phyloP scores from a whole-genome alignment of 1,284 basidiomycete genomes.

The Rhodofomes roseus region DNA sequence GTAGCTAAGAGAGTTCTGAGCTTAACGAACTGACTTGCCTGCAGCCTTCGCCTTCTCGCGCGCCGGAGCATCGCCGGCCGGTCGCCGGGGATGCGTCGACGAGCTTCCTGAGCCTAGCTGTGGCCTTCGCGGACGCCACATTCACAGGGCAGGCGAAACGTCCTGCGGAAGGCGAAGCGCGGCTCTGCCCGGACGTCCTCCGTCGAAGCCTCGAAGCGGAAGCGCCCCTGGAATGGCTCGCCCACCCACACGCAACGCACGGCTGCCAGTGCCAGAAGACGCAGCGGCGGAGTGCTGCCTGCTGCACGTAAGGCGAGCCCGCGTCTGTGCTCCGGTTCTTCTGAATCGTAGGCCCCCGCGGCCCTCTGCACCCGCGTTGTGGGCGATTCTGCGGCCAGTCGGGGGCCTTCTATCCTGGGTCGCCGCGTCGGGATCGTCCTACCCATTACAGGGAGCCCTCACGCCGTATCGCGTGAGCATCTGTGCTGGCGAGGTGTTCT shows the following conservation, averaged over 20 bases:
- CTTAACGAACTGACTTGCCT: not conserved
- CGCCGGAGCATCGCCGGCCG: not conserved
- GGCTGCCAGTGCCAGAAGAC: not conserved
- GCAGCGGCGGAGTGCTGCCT: not conserved
- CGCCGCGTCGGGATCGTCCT: slow-evolving; percentile 2
- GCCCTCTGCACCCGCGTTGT: not conserved
- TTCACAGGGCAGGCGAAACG: not conserved
- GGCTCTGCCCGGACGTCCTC: not conserved
- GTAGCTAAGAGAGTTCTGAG: not conserved
- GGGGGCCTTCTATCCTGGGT: not conserved
- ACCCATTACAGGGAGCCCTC: not conserved
- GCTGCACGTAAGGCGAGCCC: not conserved
- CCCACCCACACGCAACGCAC: not conserved
- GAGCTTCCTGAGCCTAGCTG: not conserved
- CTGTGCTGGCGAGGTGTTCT: not conserved
- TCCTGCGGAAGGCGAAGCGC: not conserved
- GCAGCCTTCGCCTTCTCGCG: not conserved
- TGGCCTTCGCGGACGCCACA: not conserved
- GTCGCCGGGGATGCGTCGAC: not conserved
- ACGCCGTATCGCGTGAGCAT: not conserved
- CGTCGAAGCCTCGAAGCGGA: not conserved
- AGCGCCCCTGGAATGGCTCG: not conserved
- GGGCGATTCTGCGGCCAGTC: not conserved
- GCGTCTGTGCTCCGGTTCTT: not conserved
- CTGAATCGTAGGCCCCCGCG: not conserved